Conservation (phyloP, 2,329 filamentous ascomycete species). For the Neocatenulostroma microsporum region DNA sequence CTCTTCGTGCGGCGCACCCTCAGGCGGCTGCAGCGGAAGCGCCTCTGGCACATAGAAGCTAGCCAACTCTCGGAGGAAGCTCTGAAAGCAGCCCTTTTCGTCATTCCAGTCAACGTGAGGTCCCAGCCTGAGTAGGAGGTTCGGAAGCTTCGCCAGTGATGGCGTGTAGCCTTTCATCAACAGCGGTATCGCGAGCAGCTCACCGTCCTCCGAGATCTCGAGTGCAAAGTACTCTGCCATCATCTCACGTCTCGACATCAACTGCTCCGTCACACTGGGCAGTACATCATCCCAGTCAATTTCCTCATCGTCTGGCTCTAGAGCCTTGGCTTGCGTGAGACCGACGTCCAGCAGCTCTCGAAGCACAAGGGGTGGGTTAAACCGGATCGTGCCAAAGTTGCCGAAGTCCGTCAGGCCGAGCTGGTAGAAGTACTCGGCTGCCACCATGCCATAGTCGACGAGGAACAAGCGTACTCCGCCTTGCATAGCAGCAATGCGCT, state of each 20-base stretch:
- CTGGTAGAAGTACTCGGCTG: conserved; percentile 90
- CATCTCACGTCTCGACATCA: conserved; percentile 75
- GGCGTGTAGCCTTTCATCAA: conserved; percentile 85
- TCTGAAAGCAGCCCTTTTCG: conserved; percentile 78
- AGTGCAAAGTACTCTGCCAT: conserved; percentile 87
- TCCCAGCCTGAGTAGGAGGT: conserved; percentile 78
- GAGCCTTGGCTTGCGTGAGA: conserved; percentile 55
- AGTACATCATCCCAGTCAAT: conserved; percentile 62
- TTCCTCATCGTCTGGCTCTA: conserved; percentile 38
- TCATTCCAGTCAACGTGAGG: conserved; percentile 80
- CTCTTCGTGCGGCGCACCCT: conserved; percentile 29
- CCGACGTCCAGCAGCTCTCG: conserved; percentile 64
- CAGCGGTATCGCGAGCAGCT: conserved; percentile 71
- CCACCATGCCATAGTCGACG: conserved; percentile 82
- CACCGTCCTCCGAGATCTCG: conserved; percentile 68
- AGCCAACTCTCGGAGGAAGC: conserved; percentile 78
- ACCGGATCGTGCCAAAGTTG: conserved; percentile 80
- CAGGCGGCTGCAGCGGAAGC: conserved; percentile 48
- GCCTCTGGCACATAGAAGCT: conserved; percentile 86
- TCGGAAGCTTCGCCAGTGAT: conserved; percentile 74
- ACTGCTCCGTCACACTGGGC: conserved; percentile 55
- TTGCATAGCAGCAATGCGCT: conserved; percentile 86
- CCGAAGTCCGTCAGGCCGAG: conserved; percentile 89
- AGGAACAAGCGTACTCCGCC: conserved; percentile 86
- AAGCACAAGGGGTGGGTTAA: conserved; percentile 67